Evolutionary conservation across 345 rosid species (phyloP).

Genomic region (Murraya koenigii): DNA sequence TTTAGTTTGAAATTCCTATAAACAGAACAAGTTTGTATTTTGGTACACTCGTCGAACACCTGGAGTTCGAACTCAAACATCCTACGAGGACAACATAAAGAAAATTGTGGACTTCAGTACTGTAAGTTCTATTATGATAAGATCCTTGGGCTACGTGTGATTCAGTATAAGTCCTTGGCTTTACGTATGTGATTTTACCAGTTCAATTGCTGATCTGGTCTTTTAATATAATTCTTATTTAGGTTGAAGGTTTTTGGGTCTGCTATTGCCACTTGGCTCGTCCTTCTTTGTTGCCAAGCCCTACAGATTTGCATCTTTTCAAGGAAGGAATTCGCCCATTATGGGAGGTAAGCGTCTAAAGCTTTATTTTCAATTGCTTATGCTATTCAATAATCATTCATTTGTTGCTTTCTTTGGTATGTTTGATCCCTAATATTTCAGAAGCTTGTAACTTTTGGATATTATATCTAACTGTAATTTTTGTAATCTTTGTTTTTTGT

Average conservation of each 20-base stretch:
- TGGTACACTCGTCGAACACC: slow-evolving; percentile 98
- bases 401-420: not conserved
- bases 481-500: slow-evolving; percentile 16
- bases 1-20: slow-evolving; percentile 19
- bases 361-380: slow-evolving; percentile 2
- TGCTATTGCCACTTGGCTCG: slow-evolving; percentile 92
- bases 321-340: slow-evolving; percentile 90
- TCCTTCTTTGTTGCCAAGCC: slow-evolving; percentile 81
- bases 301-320: slow-evolving; percentile 91
- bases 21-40: slow-evolving; percentile 80
- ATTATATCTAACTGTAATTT: not conserved
- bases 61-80: slow-evolving; percentile 78
- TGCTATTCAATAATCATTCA: not conserved
- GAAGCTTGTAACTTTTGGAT: not conserved
- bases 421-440: not conserved
- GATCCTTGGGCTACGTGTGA: slow-evolving; percentile 1
- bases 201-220: slow-evolving; percentile 14
- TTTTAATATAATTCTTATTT: not conserved
- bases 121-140: slow-evolving; percentile 37
- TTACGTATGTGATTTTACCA: not conserved
- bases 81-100: slow-evolving; percentile 95
- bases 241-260: slow-evolving; percentile 94
- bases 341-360: slow-evolving; percentile 71
- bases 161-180: not conserved
- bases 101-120: slow-evolving; percentile 92